Base-by-base conservation (phyloP, 495 filamentous ascomycete species). In the Hypoxylon rickii region DNA sequence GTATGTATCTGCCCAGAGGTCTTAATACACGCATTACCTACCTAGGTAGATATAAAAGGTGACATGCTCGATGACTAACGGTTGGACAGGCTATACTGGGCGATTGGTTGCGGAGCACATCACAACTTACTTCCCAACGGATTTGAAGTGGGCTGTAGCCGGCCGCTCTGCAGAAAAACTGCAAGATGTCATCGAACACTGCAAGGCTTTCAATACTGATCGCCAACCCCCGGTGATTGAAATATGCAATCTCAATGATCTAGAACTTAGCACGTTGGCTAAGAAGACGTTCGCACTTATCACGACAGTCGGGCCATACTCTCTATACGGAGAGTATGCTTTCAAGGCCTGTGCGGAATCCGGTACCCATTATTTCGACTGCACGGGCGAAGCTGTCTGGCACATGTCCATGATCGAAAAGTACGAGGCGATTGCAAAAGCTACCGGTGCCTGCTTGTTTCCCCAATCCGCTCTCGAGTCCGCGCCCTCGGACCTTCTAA, bases 311-410 rank as follows among this genome's bases (percentile, higher is more conserved):
- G 93, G 93, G 0, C 93, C 93, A 0, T 97, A 92, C 70, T 73
- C 83, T 64, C 64, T 82, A 22, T 87, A 95, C 62, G 92, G 93
- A 34, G 86, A 87, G 38, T 81, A 82, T 34, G 90, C 92, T 15
- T 84, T 97, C 46, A 86, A 88, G 59, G 92, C 92, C n/a, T 97
- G 93, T 68, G 90, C 89, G 22, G 79, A 83, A 41, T 85, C 84
- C 54, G 92, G 93, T 17, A 96, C 93, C 10, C 92, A 96, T 69
- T 96, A 96, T 68, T 75, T 97, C 36, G 93, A 97, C 74, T 83
- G 83, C 22, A 96, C 93, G 10, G 92, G 92, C 31, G 94, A 98
- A 67, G 82, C 83, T 6, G 88, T 89, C 6, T 98, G 88, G 83
- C 80, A 92, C 19, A 74, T 80, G 51, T 73, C 82, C 18, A 94